A percentile compares a stretch with the other conserved stretches of the same genome.
Evolutionary conservation across 257 asterid species (phyloP).

Genomic region (Ligustrum vulgare): DNA sequence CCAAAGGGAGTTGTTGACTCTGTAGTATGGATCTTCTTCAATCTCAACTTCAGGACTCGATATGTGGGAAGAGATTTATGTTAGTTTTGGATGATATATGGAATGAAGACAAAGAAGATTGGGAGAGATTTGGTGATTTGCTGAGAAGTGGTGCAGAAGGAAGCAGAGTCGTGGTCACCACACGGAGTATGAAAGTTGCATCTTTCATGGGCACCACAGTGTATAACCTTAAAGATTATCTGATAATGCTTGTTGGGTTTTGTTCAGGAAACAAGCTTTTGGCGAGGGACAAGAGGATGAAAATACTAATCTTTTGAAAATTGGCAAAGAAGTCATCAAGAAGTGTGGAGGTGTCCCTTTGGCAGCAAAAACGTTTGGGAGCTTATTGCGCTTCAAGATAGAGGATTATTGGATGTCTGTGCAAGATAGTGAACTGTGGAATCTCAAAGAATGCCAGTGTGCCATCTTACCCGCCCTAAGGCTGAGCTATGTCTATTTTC

Average conservation of each 20-base stretch:
- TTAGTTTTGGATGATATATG: conserved; percentile 31
- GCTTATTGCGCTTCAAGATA: conserved; percentile 22
- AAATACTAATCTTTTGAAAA: conserved; percentile 16
- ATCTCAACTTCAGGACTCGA: conserved; percentile 13
- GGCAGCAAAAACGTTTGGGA: conserved; percentile 28
- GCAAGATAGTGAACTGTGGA: conserved; percentile 31
- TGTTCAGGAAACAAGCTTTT: conserved; percentile 33
- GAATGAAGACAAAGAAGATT: conserved; percentile 29
- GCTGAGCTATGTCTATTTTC: conserved; percentile 28
- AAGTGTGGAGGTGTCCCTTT: conserved; percentile 36
- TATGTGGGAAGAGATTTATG: conserved; percentile 19
- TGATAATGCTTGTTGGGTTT: conserved; percentile 26
- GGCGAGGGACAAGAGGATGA: conserved; percentile 15
- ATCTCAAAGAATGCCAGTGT: conserved; percentile 12
- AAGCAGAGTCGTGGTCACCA: conserved; percentile 31
- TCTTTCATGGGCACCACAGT: conserved; percentile 12
- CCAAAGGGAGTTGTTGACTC: conserved; percentile 8
- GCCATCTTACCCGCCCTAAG: conserved; percentile 26
- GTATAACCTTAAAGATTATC: conserved; percentile 11
- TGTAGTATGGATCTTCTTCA: conserved; percentile 16
- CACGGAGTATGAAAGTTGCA: conserved; percentile 27
- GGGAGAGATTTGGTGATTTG: conserved; percentile 20
- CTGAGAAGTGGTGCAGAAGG: conserved; percentile 24
- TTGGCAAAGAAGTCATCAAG: conserved; percentile 27
- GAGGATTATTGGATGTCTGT: conserved; percentile 27